Percentiles rank a stretch among this genome's conserved stretches.
Conservation (phyloP, 441 rosid genomes). For the Bocquillonia castaneifolia region DNA sequence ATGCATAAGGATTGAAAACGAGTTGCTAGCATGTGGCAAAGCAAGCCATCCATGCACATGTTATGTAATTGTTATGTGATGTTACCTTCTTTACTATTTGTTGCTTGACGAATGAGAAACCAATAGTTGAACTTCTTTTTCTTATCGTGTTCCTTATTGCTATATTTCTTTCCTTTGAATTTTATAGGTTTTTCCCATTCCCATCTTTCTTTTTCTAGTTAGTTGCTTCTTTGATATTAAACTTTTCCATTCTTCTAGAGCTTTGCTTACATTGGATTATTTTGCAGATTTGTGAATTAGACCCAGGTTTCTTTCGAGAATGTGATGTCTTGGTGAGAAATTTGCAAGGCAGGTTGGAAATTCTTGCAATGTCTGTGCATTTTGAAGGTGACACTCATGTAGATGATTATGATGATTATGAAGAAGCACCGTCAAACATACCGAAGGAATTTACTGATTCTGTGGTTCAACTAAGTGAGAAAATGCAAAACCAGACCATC, state of each 20-base stretch:
- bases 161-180: background rate
- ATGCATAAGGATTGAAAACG: background rate
- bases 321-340: conserved; percentile 76
- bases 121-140: background rate
- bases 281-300: conserved; percentile 74
- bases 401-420: conserved; percentile 74
- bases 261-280: conserved; percentile 16
- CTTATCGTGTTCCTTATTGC: background rate
- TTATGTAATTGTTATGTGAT: background rate
- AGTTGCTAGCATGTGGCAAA: background rate
- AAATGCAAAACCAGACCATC: conserved; percentile 53
- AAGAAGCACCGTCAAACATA: conserved; percentile 40
- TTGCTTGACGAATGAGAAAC: background rate
- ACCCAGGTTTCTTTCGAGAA: conserved; percentile 72
- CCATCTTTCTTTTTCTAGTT: too few relatives aligned
- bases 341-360: conserved; percentile 80
- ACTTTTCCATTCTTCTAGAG: conserved; percentile 1
- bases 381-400: conserved; percentile 84
- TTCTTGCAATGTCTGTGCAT: conserved; percentile 82
- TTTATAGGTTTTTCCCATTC: too few relatives aligned
- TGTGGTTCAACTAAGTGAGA: conserved; percentile 48
- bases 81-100: background rate
- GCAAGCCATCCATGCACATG: background rate
- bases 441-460: conserved; percentile 34
- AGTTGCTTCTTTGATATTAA: background rate